A percentile compares a stretch with the other conserved stretches of the same genome.
phyloP scores from a whole-genome alignment of 129 eudicot genomes.

The Pulicaria dysenterica region DNA sequence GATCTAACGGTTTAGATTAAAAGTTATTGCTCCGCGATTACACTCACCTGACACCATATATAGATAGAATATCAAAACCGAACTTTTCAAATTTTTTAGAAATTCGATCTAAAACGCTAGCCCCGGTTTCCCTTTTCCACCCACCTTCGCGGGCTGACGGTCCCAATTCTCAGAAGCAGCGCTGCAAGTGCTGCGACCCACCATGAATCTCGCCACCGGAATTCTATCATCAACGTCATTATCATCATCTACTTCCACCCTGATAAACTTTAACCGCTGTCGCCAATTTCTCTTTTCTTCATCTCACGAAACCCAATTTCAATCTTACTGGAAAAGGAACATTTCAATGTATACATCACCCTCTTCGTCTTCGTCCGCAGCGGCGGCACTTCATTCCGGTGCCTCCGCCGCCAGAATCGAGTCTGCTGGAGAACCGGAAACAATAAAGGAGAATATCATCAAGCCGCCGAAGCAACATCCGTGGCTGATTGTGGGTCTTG shows the following conservation, averaged over 20 bases:
- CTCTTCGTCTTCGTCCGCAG: conserved; percentile 19
- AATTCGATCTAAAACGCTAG: no score
- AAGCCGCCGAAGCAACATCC: conserved; percentile 53
- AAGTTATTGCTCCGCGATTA: no score
- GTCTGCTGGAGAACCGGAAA: conserved; percentile 19
- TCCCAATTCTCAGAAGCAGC: conserved; percentile 9
- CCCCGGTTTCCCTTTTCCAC: neutral
- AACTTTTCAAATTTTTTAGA: no score
- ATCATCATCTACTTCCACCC: conserved; percentile 19
- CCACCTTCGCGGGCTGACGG: conserved; percentile 7
- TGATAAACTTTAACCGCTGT: conserved; percentile 11
- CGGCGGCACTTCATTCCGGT: neutral
- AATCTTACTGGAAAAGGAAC: conserved; percentile 14
- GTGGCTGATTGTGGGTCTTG: conserved; percentile 96
- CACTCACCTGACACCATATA: no score
- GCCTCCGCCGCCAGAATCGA: conserved; percentile 7
- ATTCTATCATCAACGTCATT: conserved; percentile 24
- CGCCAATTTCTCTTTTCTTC: conserved; percentile 21
- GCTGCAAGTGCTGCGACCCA: conserved; percentile 20
- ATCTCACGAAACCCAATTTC: conserved; percentile 28
- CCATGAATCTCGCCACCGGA: conserved; percentile 34
- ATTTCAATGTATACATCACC: conserved; percentile 27
- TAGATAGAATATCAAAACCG: no score
- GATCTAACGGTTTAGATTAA: no score
- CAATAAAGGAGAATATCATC: conserved; percentile 7